Conservation (phyloP, 176 grass and related monocot species). For the Eleusine coracana region DNA sequence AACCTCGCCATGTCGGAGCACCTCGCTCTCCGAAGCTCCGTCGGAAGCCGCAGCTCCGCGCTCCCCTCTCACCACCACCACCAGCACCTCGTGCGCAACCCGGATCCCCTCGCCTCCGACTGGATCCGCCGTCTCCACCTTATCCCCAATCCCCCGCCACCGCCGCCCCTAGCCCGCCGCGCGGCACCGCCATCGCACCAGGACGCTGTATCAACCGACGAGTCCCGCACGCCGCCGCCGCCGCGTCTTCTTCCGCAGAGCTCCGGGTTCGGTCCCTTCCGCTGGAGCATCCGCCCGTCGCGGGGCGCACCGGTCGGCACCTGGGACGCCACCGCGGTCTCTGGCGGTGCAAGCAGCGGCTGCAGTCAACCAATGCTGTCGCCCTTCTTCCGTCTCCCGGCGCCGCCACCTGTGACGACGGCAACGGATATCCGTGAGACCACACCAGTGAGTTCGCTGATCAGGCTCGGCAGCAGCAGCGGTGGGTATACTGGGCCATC, state of each 20-base stretch:
- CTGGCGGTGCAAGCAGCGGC: neutral
- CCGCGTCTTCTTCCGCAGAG: neutral
- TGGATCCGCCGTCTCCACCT: constrained; percentile 70
- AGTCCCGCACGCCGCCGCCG: constrained; percentile 43
- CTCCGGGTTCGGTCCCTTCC: constrained; percentile 42
- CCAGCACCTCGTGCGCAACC: neutral
- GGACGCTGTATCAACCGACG: constrained; percentile 40
- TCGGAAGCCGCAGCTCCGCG: constrained; percentile 32
- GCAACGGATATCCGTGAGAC: constrained; percentile 9
- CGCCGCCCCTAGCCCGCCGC: neutral
- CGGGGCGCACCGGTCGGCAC: constrained; percentile 22
- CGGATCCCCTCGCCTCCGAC: constrained; percentile 53
- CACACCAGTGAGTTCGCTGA: constrained; percentile 25
- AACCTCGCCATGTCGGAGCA: constrained; percentile 45
- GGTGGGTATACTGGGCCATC: constrained; percentile 2
- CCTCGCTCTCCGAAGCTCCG: constrained; percentile 38
- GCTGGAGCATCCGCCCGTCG: constrained; percentile 34
- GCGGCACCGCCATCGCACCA: neutral
- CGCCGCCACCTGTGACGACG: neutral
- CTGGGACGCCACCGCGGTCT: neutral
- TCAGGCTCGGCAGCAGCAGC: neutral
- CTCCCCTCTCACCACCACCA: constrained; percentile 2
- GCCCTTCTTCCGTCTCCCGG: constrained; percentile 54
- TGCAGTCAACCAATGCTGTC: constrained; percentile 31
- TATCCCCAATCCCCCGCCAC: neutral